phyloP scores from a whole-genome alignment of 2,329 filamentous ascomycete genomes.

The Xylaria sp. region DNA sequence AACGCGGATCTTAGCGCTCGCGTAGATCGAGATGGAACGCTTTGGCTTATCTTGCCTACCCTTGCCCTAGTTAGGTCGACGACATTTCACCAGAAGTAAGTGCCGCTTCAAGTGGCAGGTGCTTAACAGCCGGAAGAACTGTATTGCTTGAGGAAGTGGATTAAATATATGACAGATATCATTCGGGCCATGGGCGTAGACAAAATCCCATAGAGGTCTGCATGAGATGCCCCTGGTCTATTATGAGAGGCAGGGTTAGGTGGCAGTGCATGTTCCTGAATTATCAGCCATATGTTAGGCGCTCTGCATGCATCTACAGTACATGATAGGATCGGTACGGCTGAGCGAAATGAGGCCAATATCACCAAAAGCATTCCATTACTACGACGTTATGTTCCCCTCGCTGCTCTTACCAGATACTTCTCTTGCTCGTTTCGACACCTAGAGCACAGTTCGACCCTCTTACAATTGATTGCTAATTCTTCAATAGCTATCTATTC shows the following conservation, averaged over 20 bases:
- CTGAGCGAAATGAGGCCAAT: neutral
- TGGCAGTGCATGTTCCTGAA: constrained; percentile 2
- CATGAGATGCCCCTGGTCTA: neutral
- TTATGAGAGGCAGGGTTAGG: neutral
- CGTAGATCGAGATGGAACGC: neutral
- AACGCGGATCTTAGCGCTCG: neutral
- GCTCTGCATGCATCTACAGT: neutral
- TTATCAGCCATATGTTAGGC: neutral
- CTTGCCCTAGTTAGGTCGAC: neutral
- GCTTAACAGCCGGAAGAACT: neutral
- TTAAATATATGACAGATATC: neutral
- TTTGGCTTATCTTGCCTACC: neutral
- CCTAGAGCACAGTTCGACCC: neutral
- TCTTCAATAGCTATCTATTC: neutral
- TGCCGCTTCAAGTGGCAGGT: neutral
- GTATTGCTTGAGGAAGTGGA: neutral
- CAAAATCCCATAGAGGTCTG: too few relatives aligned
- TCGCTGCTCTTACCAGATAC: too few relatives aligned
- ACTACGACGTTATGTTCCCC: neutral
- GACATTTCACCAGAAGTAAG: neutral
- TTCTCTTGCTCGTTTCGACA: neutral
- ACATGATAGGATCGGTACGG: neutral
- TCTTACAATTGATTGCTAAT: neutral
- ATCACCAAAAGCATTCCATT: neutral
- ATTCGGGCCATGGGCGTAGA: neutral